phyloP scores from a whole-genome alignment of 108 stramenopile genomes.

The Cyclostephanos tholiformis region DNA sequence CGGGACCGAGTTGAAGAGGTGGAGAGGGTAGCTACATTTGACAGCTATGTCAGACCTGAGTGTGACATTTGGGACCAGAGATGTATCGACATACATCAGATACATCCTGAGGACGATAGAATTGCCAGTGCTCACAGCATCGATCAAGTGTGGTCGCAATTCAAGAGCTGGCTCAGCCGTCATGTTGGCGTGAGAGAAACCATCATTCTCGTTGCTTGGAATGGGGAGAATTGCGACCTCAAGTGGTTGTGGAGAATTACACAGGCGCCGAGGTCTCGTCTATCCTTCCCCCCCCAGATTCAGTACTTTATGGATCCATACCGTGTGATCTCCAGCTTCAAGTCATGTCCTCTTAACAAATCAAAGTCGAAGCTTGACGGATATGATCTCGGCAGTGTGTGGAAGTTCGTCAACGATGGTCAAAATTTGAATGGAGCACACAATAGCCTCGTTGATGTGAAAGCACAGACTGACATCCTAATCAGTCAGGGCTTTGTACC shows the following conservation, averaged over 20 bases:
- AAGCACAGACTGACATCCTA: constrained; percentile 9
- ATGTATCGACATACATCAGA: no score
- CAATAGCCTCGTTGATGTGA: constrained; percentile 9
- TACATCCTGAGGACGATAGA: no score
- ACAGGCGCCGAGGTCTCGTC: neutral
- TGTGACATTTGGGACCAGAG: no score
- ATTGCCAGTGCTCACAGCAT: no score
- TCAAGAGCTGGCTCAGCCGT: no score
- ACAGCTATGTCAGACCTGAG: no score
- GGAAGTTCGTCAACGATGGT: constrained; percentile 1
- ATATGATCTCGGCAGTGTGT: constrained; percentile 10
- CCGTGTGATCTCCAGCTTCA: neutral
- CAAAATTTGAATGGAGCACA: constrained; percentile 21
- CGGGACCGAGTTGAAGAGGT: no score
- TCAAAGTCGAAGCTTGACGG: constrained; percentile 2
- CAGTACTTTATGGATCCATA: constrained; percentile 16
- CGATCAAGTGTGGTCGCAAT: no score
- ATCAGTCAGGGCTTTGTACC: constrained; percentile 4
- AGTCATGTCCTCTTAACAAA: neutral
- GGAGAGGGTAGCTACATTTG: no score
- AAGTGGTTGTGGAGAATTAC: constrained; percentile 20
- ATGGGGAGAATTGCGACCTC: constrained; percentile 8
- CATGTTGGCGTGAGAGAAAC: no score
- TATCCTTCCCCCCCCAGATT: no score
- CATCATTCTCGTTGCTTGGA: constrained; percentile 7